Base-by-base conservation (phyloP, 306 rosid species). In the Echinosophora koreensis region DNA sequence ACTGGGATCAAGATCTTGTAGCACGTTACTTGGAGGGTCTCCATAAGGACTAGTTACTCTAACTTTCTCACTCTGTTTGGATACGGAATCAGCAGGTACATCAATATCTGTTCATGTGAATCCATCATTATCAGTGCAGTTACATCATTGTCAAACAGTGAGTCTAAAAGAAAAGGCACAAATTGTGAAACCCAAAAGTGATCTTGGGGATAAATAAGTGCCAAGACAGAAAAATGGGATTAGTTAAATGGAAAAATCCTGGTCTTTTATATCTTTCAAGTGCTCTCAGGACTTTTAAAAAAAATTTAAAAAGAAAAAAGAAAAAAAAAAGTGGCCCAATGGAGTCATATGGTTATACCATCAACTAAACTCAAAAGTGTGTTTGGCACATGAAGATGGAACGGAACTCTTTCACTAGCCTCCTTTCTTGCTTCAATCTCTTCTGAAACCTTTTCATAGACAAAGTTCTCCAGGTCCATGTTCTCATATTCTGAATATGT, bases 391-490 rank as follows among this genome's bases (percentile, higher is more conserved):
- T 95, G 98, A 71, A 95, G 92, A 87, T 95, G 97, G 80, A 95
- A 92, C 17, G 93, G 78, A 79, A 84, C 85, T 76, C 87, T 76
- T 85, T 84, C 90, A 69, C 89, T 81, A 17, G 88, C 92, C 82
- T 87, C 89, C 84, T 88, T 87, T 84, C 91, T 92, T 61, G 97
- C 97, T 81, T 89, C 93, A 62, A 89, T 88, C 84, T 95, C 97
- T 86, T 92, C 97, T 1, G 90, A 86, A 61, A 95, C 97, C 87
- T 95, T 92, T 18, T 89, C 92, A 67, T 85, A 92, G 63, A 90
- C 95, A 76, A 92, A 83, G 81, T 88, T 95, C 85, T 95, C 98
- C 76, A 95, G 79, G 83, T 95, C 98, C 97, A 92, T 95, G 82
- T 89, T 95, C 83, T 90, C 96, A 80, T 92, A 87, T 76, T 89